phyloP scores from a whole-genome alignment of 2,329 filamentous ascomycete genomes.

The Penicillium sp. region DNA sequence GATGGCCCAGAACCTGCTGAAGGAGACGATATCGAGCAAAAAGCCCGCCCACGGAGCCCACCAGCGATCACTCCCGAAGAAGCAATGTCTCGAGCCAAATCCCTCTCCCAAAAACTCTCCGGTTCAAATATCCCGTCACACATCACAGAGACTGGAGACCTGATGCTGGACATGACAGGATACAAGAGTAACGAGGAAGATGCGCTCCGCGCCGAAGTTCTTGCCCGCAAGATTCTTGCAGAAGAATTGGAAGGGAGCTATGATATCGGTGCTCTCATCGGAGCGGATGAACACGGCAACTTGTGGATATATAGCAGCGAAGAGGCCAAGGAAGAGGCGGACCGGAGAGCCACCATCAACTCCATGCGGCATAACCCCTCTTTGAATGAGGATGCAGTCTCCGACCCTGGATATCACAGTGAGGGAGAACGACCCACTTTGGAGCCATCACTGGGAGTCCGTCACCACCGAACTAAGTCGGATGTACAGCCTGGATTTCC shows the following conservation, averaged over 20 bases:
- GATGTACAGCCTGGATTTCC: slow-evolving; percentile 67
- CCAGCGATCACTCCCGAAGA: slow-evolving; percentile 69
- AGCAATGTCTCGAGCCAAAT: slow-evolving; percentile 77
- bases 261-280: slow-evolving; percentile 92
- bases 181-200: slow-evolving; percentile 95
- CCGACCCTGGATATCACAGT: slow-evolving; percentile 93
- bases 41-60: slow-evolving; percentile 67
- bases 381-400: slow-evolving; percentile 73
- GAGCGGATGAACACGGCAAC: slow-evolving; percentile 91
- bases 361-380: slow-evolving; percentile 51
- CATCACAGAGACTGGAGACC: slow-evolving; percentile 86
- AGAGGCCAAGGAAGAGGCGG: slow-evolving; percentile 86
- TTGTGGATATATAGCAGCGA: slow-evolving; percentile 99
- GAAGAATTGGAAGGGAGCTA: slow-evolving; percentile 94
- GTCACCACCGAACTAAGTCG: slow-evolving; percentile 60
- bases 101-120: slow-evolving; percentile 81
- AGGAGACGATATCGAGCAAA: slow-evolving; percentile 17
- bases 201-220: slow-evolving; percentile 83
- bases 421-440: slow-evolving; percentile 69
- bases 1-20: slow-evolving; percentile 8
- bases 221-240: slow-evolving; percentile 85
- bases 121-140: slow-evolving; percentile 88
- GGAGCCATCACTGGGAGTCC: slow-evolving; percentile 58
- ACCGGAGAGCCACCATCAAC: slow-evolving; percentile 58
- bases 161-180: slow-evolving; percentile 97